Evolutionary conservation across 75 land plant species (phyloP).

Genomic region (Pinus albicaulis): DNA sequence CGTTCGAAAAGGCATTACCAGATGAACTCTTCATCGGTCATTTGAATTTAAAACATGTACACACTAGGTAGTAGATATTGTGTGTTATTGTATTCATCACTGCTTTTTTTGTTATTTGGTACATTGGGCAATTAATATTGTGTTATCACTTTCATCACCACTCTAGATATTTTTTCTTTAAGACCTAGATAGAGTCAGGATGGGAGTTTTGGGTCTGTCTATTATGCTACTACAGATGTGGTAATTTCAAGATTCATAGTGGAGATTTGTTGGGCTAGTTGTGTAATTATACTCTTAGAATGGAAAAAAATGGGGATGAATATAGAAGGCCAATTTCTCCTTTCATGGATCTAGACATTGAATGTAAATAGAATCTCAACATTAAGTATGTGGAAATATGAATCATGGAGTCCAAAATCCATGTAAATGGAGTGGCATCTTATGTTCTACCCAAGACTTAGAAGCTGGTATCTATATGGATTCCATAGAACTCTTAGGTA

Average conservation of each 20-base stretch:
- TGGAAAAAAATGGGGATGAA: neutral
- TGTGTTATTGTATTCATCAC: too few species aligned
- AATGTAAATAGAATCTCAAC: slow-evolving; percentile 14
- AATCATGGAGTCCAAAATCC: slow-evolving; percentile 29
- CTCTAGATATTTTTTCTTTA: too few species aligned
- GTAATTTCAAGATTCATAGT: too few species aligned
- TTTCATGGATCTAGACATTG: slow-evolving; percentile 35
- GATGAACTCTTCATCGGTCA: too few species aligned
- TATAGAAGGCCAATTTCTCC: slow-evolving; percentile 22
- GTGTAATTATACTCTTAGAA: neutral
- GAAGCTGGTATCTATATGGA: slow-evolving; percentile 34
- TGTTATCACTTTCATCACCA: too few species aligned
- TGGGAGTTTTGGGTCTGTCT: too few species aligned
- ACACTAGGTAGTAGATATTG: too few species aligned
- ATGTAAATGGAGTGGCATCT: slow-evolving; percentile 56
- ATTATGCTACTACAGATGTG: too few species aligned
- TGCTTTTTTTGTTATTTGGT: too few species aligned
- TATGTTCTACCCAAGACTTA: slow-evolving; percentile 28
- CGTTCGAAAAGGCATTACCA: neutral
- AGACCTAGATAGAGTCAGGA: too few species aligned
- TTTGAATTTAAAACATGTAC: too few species aligned
- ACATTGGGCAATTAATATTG: too few species aligned
- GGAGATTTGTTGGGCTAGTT: neutral
- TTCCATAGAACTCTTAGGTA: slow-evolving; percentile 46
- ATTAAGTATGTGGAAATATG: slow-evolving; percentile 28